Conservation (phyloP, 2,329 filamentous ascomycete genomes). For the Penicillium sp. region DNA sequence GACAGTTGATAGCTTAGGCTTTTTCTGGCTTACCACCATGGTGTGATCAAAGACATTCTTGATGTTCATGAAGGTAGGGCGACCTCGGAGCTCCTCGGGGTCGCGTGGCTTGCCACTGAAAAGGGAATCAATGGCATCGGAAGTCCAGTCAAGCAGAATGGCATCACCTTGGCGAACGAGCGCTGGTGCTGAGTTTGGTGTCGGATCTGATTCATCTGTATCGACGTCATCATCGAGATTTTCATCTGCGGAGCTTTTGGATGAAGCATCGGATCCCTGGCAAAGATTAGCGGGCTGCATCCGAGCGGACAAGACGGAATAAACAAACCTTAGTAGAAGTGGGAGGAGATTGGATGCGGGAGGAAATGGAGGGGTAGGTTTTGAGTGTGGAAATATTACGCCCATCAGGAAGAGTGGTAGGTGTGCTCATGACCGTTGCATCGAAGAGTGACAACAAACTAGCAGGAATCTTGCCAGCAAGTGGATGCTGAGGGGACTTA, state of each 20-base stretch:
- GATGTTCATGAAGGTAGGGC: slow-evolving; percentile 56
- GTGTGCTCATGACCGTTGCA: slow-evolving; percentile 63
- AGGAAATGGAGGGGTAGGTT: slow-evolving; percentile 56
- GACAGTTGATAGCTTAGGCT: slow-evolving; percentile 68
- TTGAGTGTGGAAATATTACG: slow-evolving; percentile 60
- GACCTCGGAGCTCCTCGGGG: slow-evolving; percentile 56
- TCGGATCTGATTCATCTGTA: slow-evolving; percentile 28
- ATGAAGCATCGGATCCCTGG: slow-evolving; percentile 3
- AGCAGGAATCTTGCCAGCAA: slow-evolving; percentile 60
- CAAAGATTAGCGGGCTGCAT: neutral
- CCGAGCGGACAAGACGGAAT: neutral
- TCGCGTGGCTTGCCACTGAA: slow-evolving; percentile 55
- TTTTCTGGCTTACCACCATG: slow-evolving; percentile 61
- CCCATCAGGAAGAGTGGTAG: slow-evolving; percentile 64
- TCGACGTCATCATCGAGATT: slow-evolving; percentile 34
- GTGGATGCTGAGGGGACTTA: slow-evolving; percentile 48
- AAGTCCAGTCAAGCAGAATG: slow-evolving; percentile 82
- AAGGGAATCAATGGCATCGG: slow-evolving; percentile 67
- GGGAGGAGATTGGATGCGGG: slow-evolving; percentile 43
- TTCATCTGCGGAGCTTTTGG: slow-evolving; percentile 14
- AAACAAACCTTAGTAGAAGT: slow-evolving; percentile 19
- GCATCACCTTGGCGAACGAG: slow-evolving; percentile 79
- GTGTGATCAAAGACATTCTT: slow-evolving; percentile 60
- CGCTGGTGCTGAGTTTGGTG: slow-evolving; percentile 32
- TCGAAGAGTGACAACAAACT: slow-evolving; percentile 72